phyloP scores from a whole-genome alignment of 768 basidiomycete species.

The Tylopilus vinaceipallidus region DNA sequence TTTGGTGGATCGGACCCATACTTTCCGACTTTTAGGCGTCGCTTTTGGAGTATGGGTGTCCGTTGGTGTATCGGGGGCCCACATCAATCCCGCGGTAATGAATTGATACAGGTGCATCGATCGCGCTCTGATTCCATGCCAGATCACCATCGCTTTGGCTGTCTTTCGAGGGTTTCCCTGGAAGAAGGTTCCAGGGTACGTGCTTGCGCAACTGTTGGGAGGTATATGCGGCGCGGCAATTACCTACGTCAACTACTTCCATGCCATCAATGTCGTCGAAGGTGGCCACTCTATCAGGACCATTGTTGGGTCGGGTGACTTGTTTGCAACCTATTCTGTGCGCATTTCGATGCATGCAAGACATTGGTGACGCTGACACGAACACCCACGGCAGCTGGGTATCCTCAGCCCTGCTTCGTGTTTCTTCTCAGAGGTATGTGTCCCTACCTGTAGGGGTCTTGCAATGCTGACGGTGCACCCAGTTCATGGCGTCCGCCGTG shows the following conservation, averaged over 20 bases:
- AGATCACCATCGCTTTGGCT: slow-evolving; percentile 66
- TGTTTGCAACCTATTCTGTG: slow-evolving; percentile 60
- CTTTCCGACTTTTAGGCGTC: slow-evolving; percentile 35
- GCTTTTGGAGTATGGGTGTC: slow-evolving; percentile 65
- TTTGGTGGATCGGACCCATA: slow-evolving; percentile 1
- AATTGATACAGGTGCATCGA: not conserved
- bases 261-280: slow-evolving; percentile 59
- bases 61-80: slow-evolving; percentile 64
- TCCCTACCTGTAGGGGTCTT: not conserved
- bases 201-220: slow-evolving; percentile 57
- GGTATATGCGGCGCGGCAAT: slow-evolving; percentile 50
- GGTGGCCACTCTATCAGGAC: slow-evolving; percentile 50
- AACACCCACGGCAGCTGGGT: slow-evolving; percentile 17
- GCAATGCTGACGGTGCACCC: not conserved
- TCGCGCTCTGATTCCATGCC: not conserved
- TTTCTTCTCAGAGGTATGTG: slow-evolving; percentile 42
- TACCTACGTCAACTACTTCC: slow-evolving; percentile 59
- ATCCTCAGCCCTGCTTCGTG: slow-evolving; percentile 40
- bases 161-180: slow-evolving; percentile 70
- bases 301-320: slow-evolving; percentile 44
- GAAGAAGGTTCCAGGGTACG: slow-evolving; percentile 70
- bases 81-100: slow-evolving; percentile 64
- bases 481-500: slow-evolving; percentile 54
- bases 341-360: slow-evolving; percentile 11
- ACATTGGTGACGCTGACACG: not conserved